Percentiles rank a stretch among this genome's conserved stretches.
phyloP scores from a whole-genome alignment of 2,329 filamentous ascomycete species.

The Hypocrella siamensis region DNA sequence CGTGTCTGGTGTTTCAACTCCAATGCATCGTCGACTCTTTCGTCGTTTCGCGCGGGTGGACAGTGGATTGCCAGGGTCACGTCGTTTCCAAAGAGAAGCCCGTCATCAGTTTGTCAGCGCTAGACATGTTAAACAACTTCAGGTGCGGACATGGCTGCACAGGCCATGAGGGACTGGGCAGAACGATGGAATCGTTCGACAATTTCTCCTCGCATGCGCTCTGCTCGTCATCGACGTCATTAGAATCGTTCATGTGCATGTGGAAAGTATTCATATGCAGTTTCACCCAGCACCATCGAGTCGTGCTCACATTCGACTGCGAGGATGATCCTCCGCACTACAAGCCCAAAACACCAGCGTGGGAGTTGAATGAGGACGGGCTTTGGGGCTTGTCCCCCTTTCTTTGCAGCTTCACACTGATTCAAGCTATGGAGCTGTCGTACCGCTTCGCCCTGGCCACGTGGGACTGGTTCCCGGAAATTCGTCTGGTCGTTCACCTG shows the following conservation, averaged over 20 bases:
- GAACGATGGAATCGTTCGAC: too few species aligned
- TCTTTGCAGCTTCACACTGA: constrained; percentile 27
- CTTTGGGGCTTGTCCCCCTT: constrained; percentile 33
- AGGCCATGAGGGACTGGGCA: too few species aligned
- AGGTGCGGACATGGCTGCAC: too few species aligned
- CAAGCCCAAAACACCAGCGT: too few species aligned
- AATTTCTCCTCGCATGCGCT: too few species aligned
- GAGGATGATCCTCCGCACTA: not conserved
- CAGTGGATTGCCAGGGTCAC: constrained; percentile 5
- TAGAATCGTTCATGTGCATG: too few species aligned
- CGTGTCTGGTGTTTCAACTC: constrained; percentile 31
- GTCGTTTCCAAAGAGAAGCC: too few species aligned
- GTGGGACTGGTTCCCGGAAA: constrained; percentile 24
- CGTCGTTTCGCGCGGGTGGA: constrained; percentile 27
- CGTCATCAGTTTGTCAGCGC: too few species aligned
- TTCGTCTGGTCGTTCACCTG: constrained; percentile 24
- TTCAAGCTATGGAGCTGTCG: constrained; percentile 24
- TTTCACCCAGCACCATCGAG: constrained; percentile 1
- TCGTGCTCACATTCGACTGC: not conserved
- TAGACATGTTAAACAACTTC: too few species aligned
- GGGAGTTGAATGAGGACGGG: constrained; percentile 20
- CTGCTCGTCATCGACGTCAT: too few species aligned
- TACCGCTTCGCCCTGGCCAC: constrained; percentile 18
- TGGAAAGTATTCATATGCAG: too few species aligned
- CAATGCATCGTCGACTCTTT: constrained; percentile 34